These are phyloP conservation scores for Cercospora zeae-maydis DNA, from an alignment of 2,329 filamentous ascomycete species.

Conservation along the genomic window DNA sequence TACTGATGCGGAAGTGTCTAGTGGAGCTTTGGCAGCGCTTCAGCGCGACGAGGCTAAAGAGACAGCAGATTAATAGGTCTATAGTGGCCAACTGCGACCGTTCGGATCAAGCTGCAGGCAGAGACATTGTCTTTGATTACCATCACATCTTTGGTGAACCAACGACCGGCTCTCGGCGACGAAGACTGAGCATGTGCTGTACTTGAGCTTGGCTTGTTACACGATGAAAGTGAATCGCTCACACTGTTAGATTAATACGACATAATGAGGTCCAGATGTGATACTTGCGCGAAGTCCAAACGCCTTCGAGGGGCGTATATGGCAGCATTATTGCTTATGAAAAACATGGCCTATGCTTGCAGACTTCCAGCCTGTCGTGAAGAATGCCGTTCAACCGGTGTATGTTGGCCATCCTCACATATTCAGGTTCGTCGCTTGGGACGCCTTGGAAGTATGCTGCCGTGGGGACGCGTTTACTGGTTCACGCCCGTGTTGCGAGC, in stretches of 20 bases:
- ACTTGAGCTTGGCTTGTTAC: background rate
- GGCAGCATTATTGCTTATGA: background rate
- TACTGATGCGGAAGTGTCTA: slow-evolving; percentile 30
- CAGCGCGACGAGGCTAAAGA: background rate
- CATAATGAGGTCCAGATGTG: background rate
- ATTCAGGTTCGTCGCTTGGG: background rate
- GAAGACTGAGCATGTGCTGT: background rate
- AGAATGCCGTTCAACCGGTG: background rate
- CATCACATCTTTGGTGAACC: background rate
- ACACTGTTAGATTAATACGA: background rate
- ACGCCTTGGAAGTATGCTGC: background rate
- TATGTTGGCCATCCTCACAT: too few relatives aligned
- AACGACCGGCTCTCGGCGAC: background rate
- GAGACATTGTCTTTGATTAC: background rate
- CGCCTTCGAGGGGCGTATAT: background rate
- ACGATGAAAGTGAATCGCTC: too few relatives aligned
- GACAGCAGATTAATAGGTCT: background rate
- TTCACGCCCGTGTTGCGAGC: background rate
- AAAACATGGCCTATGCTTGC: background rate
- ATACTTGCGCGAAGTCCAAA: background rate
- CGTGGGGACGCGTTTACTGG: background rate
- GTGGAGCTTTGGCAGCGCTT: slow-evolving; percentile 27
- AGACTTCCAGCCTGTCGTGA: background rate
- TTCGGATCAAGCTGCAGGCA: background rate
- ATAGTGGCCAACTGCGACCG: background rate